Evolutionary conservation across 176 grass and related monocot species (phyloP), one percentile per base, ranked within the genome.

Genomic region (Oryza australiensis): DNA sequence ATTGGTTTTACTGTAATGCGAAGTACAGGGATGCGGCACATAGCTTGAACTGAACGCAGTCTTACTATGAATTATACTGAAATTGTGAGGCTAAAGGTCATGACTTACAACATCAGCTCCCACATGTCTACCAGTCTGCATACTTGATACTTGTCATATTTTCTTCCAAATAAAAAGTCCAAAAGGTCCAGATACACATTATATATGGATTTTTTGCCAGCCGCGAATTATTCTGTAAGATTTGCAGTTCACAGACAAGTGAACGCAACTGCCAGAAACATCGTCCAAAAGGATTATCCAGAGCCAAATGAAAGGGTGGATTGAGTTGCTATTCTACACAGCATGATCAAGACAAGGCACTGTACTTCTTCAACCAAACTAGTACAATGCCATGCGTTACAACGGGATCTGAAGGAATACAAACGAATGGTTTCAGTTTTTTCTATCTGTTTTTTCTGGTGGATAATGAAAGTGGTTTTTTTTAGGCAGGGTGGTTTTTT

Each of bases 211-310:
- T 66, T 76, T 76, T 26, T 72, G 30, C 63, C 40, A 71, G 53
- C 55, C 2, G 3, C 62, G 5, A 81, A 79, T 27, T 11, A 26
- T 27, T 15, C 3, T 7, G 22, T 71, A 34, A 68, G 62, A 9
- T 74, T 88, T 68, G 68, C 74, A 73, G 60, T 53, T 83, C 59
- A 63, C 45, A 84, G 15, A 70, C 26, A 70, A 20, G 70, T 24
- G 4, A 74, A 66, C 38, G 45, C 20, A 74, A 62, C 20, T 62
- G 63, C n/a, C 63, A 75, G 38, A 68, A 67, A 67, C 35, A 41
- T 75, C 22, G 13, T 76, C 67, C 55, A 77, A 51, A 82, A 77
- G 26, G 30, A 82, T 72, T 41, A 77, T 48, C n/a, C 22, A 35
- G 29, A 70, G 37, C 26, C 49, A 41, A 83, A 66, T 29, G 26